Percentiles rank a stretch among this genome's conserved stretches.
These are phyloP conservation scores for Lodderomyces theae DNA, from an alignment of 1,139 yeast genomes.

Conservation along the genomic window DNA sequence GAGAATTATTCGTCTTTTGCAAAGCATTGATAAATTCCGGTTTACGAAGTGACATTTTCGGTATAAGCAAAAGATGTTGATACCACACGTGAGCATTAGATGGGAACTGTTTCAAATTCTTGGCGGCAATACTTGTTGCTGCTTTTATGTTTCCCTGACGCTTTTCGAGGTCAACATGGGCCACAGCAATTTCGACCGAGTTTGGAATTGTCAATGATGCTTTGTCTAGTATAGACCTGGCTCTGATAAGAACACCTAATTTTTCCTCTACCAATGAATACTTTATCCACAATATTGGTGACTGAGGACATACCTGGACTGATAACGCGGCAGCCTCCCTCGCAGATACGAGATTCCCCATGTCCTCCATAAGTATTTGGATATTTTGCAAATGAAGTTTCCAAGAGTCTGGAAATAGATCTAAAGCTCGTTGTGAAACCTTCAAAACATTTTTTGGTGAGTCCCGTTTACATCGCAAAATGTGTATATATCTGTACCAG, in stretches of 20 bases:
- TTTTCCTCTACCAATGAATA: constrained; percentile 51
- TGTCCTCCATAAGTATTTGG: constrained; percentile 42
- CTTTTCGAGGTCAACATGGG: constrained; percentile 58
- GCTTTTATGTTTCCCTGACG: constrained; percentile 47
- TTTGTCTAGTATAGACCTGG: constrained; percentile 71
- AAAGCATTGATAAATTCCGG: constrained; percentile 72
- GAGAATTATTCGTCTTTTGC: constrained; percentile 59
- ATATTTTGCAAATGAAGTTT: constrained; percentile 60
- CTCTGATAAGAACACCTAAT: constrained; percentile 47
- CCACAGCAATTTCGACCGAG: constrained; percentile 54
- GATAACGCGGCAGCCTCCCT: constrained; percentile 50
- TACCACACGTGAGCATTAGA: constrained; percentile 62
- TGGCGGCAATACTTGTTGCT: constrained; percentile 55
- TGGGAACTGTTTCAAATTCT: constrained; percentile 63
- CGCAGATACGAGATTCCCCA: constrained; percentile 35
- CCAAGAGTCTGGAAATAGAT: constrained; percentile 41
- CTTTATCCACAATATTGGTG: constrained; percentile 53
- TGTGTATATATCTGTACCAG: constrained; percentile 63
- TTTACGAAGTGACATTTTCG: constrained; percentile 57
- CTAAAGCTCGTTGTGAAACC: constrained; percentile 45
- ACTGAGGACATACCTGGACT: constrained; percentile 43
- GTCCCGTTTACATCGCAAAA: constrained; percentile 38
- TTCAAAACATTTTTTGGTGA: constrained; percentile 29
- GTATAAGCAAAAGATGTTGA: constrained; percentile 50
- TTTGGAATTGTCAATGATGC: constrained; percentile 56